Percentiles rank a stretch among this genome's conserved stretches.
phyloP scores from a whole-genome alignment of 1,284 basidiomycete genomes.

The Puccinia brachypodii region DNA sequence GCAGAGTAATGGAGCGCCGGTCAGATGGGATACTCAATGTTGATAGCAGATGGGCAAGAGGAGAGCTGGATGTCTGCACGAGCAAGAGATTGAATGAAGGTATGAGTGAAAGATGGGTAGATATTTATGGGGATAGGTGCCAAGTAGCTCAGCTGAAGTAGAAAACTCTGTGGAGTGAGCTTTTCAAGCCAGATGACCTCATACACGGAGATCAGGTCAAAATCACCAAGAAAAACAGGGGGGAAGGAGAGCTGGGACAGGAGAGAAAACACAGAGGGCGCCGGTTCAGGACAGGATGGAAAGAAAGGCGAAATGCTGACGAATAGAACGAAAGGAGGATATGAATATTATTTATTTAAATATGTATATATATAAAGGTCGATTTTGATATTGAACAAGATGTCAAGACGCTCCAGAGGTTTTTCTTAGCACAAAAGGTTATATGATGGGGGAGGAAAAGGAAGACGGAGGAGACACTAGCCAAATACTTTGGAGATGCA shows the following conservation, averaged over 20 bases:
- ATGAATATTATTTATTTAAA: too few species aligned
- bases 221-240: background rate
- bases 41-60: background rate
- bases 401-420: too few species aligned
- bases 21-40: background rate
- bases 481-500: background rate
- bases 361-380: too few species aligned
- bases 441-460: background rate
- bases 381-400: too few species aligned
- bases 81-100: background rate
- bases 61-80: background rate
- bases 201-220: conserved; percentile 6
- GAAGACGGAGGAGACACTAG: too few species aligned
- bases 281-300: background rate
- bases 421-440: too few species aligned
- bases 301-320: background rate
- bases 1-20: background rate
- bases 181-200: background rate
- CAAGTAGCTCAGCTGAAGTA: background rate
- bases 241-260: background rate
- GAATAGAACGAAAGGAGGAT: too few species aligned
- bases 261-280: background rate
- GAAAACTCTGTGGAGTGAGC: background rate
- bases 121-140: background rate
- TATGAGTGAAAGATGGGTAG: background rate